Base-by-base conservation (phyloP, 345 rosid species). In the Euclidium syriacum region DNA sequence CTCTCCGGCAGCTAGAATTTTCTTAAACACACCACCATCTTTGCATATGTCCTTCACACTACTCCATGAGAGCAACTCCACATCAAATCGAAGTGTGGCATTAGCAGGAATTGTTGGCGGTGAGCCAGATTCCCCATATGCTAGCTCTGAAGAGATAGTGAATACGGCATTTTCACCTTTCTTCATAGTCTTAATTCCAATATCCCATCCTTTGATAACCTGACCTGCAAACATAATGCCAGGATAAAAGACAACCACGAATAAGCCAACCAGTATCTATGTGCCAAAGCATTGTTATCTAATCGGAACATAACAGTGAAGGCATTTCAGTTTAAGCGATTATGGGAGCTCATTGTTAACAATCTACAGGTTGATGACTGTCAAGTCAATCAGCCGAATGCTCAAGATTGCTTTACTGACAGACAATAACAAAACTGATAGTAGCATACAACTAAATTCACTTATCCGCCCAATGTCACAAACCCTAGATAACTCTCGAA, bases 151-250 rank as follows among this genome's bases (percentile, higher is more conserved):
- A 48, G 98, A 94, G 62, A 86, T 91, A 49, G 98, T 91, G 57
- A 91, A 85, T 9, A 83, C 63, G 24, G 96, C 89, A 69, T 91
- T 88, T 70, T 91, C 98, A 4, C 87, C 86, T 61, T 86, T 91
- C 81, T 88, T 95, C 99, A 95, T 95, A 12, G 96, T 90, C 76
- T 90, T 95, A 48, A 95, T 83, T 46, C 99, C 99, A 44, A 66
- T 77, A 65, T 95, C 99, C 99, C 99, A 95, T 65, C 99, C 99
- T 70, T 90, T 90, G 19, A 87, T 91, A 60, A 91, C 98, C 66
- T 83, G 90, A 20, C 96, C 98, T 91, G 75, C 48, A 55, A 47
- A 57, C 52, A 52, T 36, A 39, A 16, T 32, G 7, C 43, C 43
- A 15, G 12, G 6, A 11, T 15, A 11, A 15, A 39, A 11, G 3